phyloP scores from a whole-genome alignment of 2,329 filamentous ascomycete species.

The Fusarium poae region DNA sequence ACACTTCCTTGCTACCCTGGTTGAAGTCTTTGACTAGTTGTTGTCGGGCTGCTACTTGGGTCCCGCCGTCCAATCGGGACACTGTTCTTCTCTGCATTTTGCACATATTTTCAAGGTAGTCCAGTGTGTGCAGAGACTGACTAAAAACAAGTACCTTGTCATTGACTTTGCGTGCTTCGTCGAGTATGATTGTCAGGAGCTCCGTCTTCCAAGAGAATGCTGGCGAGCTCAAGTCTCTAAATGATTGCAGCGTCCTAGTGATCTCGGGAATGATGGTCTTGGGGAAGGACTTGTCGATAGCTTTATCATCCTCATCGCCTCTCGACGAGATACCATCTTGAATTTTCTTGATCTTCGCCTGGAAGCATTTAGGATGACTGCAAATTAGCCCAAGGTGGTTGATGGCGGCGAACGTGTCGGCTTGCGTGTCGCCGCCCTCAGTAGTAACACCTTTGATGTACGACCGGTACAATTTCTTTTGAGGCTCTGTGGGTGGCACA shows the following conservation, averaged over 20 bases:
- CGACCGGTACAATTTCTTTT: constrained; percentile 71
- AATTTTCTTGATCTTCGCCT: constrained; percentile 50
- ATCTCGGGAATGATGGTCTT: constrained; percentile 47
- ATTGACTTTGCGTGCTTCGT: constrained; percentile 68
- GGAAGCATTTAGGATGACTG: constrained; percentile 65
- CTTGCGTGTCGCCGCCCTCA: constrained; percentile 15
- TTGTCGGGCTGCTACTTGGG: constrained; percentile 70
- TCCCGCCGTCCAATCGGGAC: constrained; percentile 76
- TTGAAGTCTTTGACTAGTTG: constrained; percentile 78
- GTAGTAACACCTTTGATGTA: constrained; percentile 55
- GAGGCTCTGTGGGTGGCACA: constrained; percentile 75
- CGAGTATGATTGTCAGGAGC: constrained; percentile 77
- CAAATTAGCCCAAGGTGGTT: constrained; percentile 62
- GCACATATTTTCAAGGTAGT: constrained; percentile 75
- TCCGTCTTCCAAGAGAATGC: constrained; percentile 75
- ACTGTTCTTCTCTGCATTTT: constrained; percentile 61
- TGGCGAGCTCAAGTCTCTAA: constrained; percentile 59
- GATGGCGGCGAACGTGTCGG: constrained; percentile 54
- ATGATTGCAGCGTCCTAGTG: constrained; percentile 55
- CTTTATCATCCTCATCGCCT: constrained; percentile 5
- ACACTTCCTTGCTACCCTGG: constrained; percentile 66
- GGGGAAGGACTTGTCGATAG: constrained; percentile 41
- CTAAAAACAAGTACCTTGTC: constrained; percentile 89
- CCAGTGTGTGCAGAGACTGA: constrained; percentile 75
- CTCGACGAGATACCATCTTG: not conserved